Evolutionary conservation across 2,329 filamentous ascomycete genomes (phyloP), one percentile per base, ranked within the genome.

Genomic region (Ascochyta lentis): DNA sequence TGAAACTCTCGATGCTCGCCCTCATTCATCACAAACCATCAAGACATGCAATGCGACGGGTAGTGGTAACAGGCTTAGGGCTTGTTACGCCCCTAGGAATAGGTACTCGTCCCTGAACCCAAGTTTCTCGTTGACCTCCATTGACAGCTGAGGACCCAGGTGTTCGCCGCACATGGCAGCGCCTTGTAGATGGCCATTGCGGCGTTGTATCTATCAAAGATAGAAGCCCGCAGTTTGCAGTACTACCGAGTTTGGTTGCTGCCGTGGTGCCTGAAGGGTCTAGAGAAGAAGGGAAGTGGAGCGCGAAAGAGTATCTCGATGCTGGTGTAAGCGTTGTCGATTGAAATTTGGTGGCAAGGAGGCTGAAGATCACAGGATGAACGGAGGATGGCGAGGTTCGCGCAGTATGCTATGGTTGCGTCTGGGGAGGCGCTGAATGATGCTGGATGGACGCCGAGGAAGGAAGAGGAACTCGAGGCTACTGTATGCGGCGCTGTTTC

Each of bases 401-500:
- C 92, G 4, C 93, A 98, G 75, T 98, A 96, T 78, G 94, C 93
- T 13, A 83, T 96, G 70, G 92, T 90, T 12, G 92, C 93, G 3
- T 84, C 91, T 0, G 85, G 91, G 46, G 95, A 98, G 83, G 95
- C 95, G 0, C 80, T 99, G 47, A 77, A 85, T 26, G 92, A 98
- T 79, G 89, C 94, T 0, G 86, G 83, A 2, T 97, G 93, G 91
- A 80, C 83, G 44, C 86, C 89, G 0, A 79, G 78, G 5, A 76
- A 71, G 4, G 79, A 82, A 16, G 82, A 86, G 23, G 85, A 93
- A 54, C 82, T 84, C 23, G 90, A 96, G 69, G 83, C 83, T 50
- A 96, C 93, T 0, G 84, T 86, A 76, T 47, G 76, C 26, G 13
- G 3, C 13, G 13, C 37, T 8, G 31, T n/a, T 24, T n/a, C 40